phyloP scores from a whole-genome alignment of 441 rosid genomes.

The Raphanus hybrid region DNA sequence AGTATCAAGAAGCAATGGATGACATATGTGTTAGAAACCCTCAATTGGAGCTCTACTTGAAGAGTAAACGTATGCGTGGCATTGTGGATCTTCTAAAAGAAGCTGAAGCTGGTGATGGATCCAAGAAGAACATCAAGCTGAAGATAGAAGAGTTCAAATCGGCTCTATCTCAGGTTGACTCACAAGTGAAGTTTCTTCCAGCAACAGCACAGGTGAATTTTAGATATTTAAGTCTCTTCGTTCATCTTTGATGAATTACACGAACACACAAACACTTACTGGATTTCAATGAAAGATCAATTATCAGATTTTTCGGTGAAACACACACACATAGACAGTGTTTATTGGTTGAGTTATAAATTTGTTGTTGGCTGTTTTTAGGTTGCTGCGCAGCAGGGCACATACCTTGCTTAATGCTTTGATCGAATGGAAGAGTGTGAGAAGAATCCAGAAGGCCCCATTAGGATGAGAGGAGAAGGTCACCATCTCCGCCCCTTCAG shows the following conservation, averaged over 20 bases:
- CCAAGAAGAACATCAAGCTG: constrained; percentile 69
- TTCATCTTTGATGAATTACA: not conserved
- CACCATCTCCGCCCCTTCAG: constrained; percentile 94
- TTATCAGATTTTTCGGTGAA: too few relatives aligned
- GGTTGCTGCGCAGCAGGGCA: constrained; percentile 98
- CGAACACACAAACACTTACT: not conserved
- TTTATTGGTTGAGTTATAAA: not conserved
- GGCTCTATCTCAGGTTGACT: constrained; percentile 84
- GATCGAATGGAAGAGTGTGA: constrained; percentile 93
- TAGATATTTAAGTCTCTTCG: not conserved
- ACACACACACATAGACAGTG: not conserved
- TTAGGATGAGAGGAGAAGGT: constrained; percentile 91
- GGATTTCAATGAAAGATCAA: too few relatives aligned
- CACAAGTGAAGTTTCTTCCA: constrained; percentile 90
- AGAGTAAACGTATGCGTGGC: constrained; percentile 67
- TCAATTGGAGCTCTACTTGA: constrained; percentile 85
- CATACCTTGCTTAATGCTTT: constrained; percentile 90
- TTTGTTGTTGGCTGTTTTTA: constrained; percentile 31
- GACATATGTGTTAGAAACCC: constrained; percentile 94
- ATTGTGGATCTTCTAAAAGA: constrained; percentile 76
- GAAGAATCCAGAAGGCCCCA: constrained; percentile 89
- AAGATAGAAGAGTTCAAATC: constrained; percentile 83
- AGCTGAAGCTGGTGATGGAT: constrained; percentile 58
- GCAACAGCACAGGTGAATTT: constrained; percentile 88
- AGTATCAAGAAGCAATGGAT: constrained; percentile 76